Evolutionary conservation across 73 alveolate genomes (phyloP), one percentile per base, ranked within the genome.

Genomic region (Stentor coeruleus): DNA sequence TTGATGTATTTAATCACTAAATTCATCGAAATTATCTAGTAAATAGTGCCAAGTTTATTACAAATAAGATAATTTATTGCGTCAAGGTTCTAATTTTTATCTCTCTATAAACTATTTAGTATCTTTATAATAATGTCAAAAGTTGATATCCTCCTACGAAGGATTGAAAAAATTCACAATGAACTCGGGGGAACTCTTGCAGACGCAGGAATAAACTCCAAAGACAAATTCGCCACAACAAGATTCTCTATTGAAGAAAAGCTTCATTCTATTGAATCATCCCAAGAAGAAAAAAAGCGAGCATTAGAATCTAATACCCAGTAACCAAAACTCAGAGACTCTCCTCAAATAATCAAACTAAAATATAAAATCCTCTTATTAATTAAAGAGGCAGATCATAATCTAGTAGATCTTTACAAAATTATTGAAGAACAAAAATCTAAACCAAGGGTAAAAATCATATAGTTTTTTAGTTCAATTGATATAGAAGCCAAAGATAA

Each of bases 91-190:
- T n/a, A n/a, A n/a, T n/a, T n/a, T n/a, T n/a, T n/a, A n/a, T n/a
- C n/a, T n/a, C n/a, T n/a, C n/a, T n/a, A n/a, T n/a, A n/a, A n/a
- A n/a, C n/a, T n/a, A n/a, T n/a, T n/a, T n/a, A n/a, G n/a, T n/a
- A n/a, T n/a, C n/a, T n/a, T n/a, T n/a, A n/a, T n/a, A n/a, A n/a
- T n/a, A 57, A 57, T 57, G 73, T 57, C 73, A 57, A 57, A n/a
- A 20, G 15, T 57, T 20, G 73, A 57, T 2, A 2, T 57, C 73
- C 73, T 57, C 35, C 73, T 57, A 20, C 15, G 73, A n/a, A 57
- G 73, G 28, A n/a, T 57, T 57, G 73, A 57, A 57, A 57, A 57
- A 57, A 57, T 57, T 57, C 73, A 57, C 28, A n/a, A 57, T 20
- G 28, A 57, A 20, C 73, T 57, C 28, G 73, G 73, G 28, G 73